A percentile compares a stretch with the other conserved stretches of the same genome.
phyloP scores from a whole-genome alignment of 1,284 basidiomycete genomes.

The Marasmius oreades region DNA sequence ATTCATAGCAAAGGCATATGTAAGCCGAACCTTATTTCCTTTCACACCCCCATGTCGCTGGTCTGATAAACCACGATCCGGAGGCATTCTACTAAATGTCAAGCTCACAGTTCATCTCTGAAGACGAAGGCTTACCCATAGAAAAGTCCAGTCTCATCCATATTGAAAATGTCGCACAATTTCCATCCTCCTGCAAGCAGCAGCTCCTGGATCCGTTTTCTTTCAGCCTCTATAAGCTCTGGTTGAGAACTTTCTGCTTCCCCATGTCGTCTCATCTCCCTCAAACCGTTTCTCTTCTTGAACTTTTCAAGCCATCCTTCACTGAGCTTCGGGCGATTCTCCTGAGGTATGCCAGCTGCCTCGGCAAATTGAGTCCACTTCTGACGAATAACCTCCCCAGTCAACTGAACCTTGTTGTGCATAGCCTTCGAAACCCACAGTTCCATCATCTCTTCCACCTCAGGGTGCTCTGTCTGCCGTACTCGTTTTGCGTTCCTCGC shows the following conservation, averaged over 20 bases:
- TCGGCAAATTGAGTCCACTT: slow-evolving; percentile 26
- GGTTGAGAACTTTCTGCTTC: slow-evolving; percentile 26
- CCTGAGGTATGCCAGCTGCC: slow-evolving; percentile 19
- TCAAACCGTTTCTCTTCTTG: slow-evolving; percentile 24
- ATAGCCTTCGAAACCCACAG: slow-evolving; percentile 30
- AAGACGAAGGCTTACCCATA: slow-evolving; percentile 22
- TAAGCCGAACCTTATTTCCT: slow-evolving; percentile 22
- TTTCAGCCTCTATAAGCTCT: slow-evolving; percentile 20
- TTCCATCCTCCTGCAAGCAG: slow-evolving; percentile 21
- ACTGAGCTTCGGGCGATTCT: slow-evolving; percentile 26
- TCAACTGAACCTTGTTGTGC: slow-evolving; percentile 23
- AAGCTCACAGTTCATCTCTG: background rate
- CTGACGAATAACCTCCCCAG: slow-evolving; percentile 25
- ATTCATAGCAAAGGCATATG: slow-evolving; percentile 25
- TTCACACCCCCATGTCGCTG: slow-evolving; percentile 21
- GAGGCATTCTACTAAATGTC: slow-evolving; percentile 11
- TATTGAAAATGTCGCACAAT: slow-evolving; percentile 30
- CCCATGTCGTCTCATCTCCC: slow-evolving; percentile 26
- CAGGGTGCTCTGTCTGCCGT: slow-evolving; percentile 26
- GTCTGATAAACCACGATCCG: slow-evolving; percentile 21
- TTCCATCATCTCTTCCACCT: slow-evolving; percentile 29
- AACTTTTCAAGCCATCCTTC: slow-evolving; percentile 28
- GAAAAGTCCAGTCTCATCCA: slow-evolving; percentile 34
- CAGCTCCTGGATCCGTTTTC: slow-evolving; percentile 17
- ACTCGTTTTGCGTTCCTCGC: slow-evolving; percentile 13